A percentile compares a stretch with the other conserved stretches of the same genome.
Conservation (phyloP, 495 filamentous ascomycete species). For the Chaetomium tenue region DNA sequence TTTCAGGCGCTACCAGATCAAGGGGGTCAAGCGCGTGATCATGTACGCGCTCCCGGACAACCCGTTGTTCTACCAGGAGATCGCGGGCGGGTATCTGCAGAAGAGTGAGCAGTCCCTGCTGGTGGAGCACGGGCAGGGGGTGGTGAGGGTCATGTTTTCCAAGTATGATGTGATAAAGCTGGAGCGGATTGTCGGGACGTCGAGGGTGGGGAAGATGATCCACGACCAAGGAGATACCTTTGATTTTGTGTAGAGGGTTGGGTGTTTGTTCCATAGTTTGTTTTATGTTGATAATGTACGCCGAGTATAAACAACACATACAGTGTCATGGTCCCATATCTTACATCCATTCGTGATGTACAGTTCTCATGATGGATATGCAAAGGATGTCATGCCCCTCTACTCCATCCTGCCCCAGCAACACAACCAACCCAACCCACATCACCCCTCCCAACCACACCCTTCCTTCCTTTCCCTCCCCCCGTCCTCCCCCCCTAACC, state of each 20-base stretch:
- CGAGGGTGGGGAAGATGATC: slow-evolving; percentile 73
- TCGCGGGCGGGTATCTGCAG: slow-evolving; percentile 67
- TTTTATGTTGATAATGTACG: slow-evolving; percentile 5
- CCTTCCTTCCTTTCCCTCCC: neutral
- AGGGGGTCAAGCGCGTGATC: slow-evolving; percentile 74
- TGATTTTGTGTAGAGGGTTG: slow-evolving; percentile 58
- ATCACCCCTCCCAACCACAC: neutral
- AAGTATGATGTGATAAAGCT: slow-evolving; percentile 84
- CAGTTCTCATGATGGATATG: neutral
- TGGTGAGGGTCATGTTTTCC: slow-evolving; percentile 73
- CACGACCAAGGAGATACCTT: slow-evolving; percentile 83
- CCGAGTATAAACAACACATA: neutral
- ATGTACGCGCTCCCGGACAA: slow-evolving; percentile 91
- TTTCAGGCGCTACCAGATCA: slow-evolving; percentile 77
- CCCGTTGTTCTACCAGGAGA: slow-evolving; percentile 80
- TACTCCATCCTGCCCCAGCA: too few species aligned
- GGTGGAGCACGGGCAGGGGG: slow-evolving; percentile 51
- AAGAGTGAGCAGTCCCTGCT: slow-evolving; percentile 54
- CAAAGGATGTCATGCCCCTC: neutral
- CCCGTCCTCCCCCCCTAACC: neutral
- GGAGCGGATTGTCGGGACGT: slow-evolving; percentile 81
- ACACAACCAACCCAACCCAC: neutral
- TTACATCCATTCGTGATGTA: slow-evolving; percentile 6
- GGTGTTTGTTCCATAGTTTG: neutral
- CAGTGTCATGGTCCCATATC: neutral